Percentiles rank a stretch among this genome's conserved stretches.
Evolutionary conservation across 2,329 filamentous ascomycete genomes (phyloP).

Genomic region (Colletotrichum musae): DNA sequence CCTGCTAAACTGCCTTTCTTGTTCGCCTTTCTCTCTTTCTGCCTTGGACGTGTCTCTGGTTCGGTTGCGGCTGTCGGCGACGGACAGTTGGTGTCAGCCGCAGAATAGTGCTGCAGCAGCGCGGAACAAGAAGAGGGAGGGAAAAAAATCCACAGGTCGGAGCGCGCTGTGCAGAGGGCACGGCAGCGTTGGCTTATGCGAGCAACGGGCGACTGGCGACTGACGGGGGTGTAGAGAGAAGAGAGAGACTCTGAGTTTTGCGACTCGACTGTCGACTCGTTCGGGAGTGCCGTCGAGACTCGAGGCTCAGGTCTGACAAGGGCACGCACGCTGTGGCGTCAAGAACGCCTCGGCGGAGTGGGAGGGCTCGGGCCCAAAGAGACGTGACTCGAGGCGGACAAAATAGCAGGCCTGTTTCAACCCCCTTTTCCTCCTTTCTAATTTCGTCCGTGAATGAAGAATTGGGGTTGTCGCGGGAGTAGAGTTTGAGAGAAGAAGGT

Average conservation of each 20-base stretch:
- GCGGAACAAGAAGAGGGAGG: background rate
- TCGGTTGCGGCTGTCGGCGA: conserved; percentile 30
- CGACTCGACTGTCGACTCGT: conserved; percentile 34
- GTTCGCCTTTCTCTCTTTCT: conserved; percentile 18
- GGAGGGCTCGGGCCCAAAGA: conserved; percentile 41
- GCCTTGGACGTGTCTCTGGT: conserved; percentile 2
- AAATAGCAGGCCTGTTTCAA: conserved; percentile 43
- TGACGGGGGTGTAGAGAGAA: background rate
- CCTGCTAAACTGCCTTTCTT: conserved; percentile 10
- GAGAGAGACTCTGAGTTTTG: background rate
- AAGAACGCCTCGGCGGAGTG: conserved; percentile 43
- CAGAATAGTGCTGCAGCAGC: conserved; percentile 17
- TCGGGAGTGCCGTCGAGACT: conserved; percentile 31
- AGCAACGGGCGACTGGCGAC: conserved; percentile 23
- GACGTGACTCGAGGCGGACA: conserved; percentile 42
- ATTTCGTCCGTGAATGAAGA: conserved; percentile 19
- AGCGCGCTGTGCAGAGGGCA: conserved; percentile 19
- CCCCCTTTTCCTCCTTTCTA: conserved; percentile 35
- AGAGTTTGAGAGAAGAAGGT: conserved; percentile 30
- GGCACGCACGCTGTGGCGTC: conserved; percentile 41
- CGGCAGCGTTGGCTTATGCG: conserved; percentile 29
- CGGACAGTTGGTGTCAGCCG: conserved; percentile 35
- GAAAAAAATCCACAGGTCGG: conserved; percentile 15
- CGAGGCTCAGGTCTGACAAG: conserved; percentile 32
- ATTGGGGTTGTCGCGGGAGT: background rate